Base-by-base conservation (phyloP, 345 rosid genomes). In the Euphorbia peplus region DNA sequence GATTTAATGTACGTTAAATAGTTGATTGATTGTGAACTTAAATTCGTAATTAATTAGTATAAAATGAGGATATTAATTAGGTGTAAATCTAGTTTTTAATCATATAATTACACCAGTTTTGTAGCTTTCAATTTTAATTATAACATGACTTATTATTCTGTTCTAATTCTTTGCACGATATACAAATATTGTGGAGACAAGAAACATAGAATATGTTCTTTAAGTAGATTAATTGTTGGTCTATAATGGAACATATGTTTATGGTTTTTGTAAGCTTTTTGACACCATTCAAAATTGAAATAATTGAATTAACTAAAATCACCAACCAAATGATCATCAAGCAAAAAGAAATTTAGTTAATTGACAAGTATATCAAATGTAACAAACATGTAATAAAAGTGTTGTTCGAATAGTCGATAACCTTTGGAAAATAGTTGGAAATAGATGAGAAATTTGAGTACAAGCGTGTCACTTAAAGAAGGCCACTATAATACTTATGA, bases 61-160 rank as follows among this genome's bases (percentile, higher is more conserved):
- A 42, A 42, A 42, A 42, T 42, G 47, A 13, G 47, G 11, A 42
- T 42, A 6, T 42, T 42, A 42, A 13, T 8, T 42, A 32, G 37
- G 37, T 32, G 6, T 32, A 32, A 32, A 32, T 32, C 37, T 28
- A 15, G 32, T 18, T 58, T 25, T 29, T 29, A 32, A 32, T 32
- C n/a, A n/a, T 21, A 1, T 19, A 55, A 21, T 0, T 5, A 21
- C 9, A 26, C 24, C 61, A 57, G n/a, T n/a, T n/a, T n/a, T n/a
- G n/a, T 28, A 15, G 32, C 32, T 58, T 28, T 41, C 39, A 32
- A 32, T 32, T 32, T 5, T 24, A 56, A 24, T 1, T 6, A 24
- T 26, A 28, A 58, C 62, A 58, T 58, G 62, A 58, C 62, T 28
- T 15, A 6, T 58, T 58, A 58, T 58, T 58, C 62, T 58, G 39